Conservation (phyloP, 2,329 filamentous ascomycete genomes). For the Cladosporium velox region DNA sequence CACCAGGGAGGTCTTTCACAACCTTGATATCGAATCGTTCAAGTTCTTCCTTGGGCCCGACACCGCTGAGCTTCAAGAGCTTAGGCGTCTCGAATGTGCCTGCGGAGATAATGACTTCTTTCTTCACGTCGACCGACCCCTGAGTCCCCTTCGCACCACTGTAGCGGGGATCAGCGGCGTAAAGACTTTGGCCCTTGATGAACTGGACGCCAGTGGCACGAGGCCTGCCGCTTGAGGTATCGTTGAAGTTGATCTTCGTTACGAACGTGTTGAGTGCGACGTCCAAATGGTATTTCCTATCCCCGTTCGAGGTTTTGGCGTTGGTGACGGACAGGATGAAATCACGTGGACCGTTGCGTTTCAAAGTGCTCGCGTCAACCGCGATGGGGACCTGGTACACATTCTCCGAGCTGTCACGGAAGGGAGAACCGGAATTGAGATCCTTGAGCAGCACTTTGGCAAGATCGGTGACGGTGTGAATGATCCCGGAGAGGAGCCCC, state of each 20-base stretch:
- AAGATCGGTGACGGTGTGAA: slow-evolving; percentile 48
- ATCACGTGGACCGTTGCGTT: slow-evolving; percentile 26
- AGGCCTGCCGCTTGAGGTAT: slow-evolving; percentile 56
- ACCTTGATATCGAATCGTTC: slow-evolving; percentile 55
- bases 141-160: slow-evolving; percentile 38
- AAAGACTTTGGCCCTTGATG: slow-evolving; percentile 44
- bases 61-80: slow-evolving; percentile 59
- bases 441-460: slow-evolving; percentile 53
- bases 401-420: slow-evolving; percentile 20
- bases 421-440: slow-evolving; percentile 27
- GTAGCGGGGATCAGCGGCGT: slow-evolving; percentile 43
- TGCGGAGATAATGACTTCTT: slow-evolving; percentile 45
- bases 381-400: slow-evolving; percentile 25
- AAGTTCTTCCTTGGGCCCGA: slow-evolving; percentile 59
- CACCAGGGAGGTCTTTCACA: slow-evolving; percentile 59
- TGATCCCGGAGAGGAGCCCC: slow-evolving; percentile 35
- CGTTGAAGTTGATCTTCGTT: slow-evolving; percentile 66
- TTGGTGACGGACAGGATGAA: slow-evolving; percentile 34
- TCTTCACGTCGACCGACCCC: slow-evolving; percentile 38
- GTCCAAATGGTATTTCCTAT: slow-evolving; percentile 50
- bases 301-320: slow-evolving; percentile 26
- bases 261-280: slow-evolving; percentile 63
- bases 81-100: slow-evolving; percentile 45
- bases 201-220: slow-evolving; percentile 50
- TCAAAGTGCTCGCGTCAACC: slow-evolving; percentile 23